Evolutionary conservation across 495 filamentous ascomycete species (phyloP), one percentile per base, ranked within the genome.

Genomic region (Hypoxylon fuscum): DNA sequence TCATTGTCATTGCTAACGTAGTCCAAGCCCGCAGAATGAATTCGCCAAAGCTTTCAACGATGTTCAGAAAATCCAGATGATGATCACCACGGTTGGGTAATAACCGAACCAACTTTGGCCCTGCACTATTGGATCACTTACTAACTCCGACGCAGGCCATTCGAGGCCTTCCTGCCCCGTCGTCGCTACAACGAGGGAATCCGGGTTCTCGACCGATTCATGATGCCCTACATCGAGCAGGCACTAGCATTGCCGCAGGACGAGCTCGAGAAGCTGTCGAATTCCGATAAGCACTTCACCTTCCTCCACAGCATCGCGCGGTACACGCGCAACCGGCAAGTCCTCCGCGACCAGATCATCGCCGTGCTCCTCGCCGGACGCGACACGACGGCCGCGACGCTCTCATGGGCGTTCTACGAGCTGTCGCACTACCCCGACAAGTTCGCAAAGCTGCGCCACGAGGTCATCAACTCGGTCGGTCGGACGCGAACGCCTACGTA

Each of bases 291-390:
- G 21, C 61, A 76, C 37, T 76, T 72, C 45, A 76, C 76, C 21
- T 85, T 85, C 66, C 68, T 85, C 21, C 76, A 80, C 37, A 78
- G 74, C 49, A 75, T 85, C 11, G 74, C 72, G 5, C 68, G 73
- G 5, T 73, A 74, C 45, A 76, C 78, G 2, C 71, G 77, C 18
- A 79, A 84, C 49, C 70, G 76, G 5, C 68, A 72, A 31, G 72
- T 82, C 0, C 73, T 90, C 21, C 83, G 86, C 29, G 83, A 85
- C 57, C 83, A 88, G 64, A 71, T 86, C 31, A 69, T 87, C 49
- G 77, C 80, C 38, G 74, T 88, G 11, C 73, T 90, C 29, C 55
- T 88, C 7, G 86, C 87, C 1, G 85, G 86, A 0, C 76, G 85
- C 61, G 87, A 90, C 69, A 88, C 86, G 21, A 88, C 85, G 3